Base-by-base conservation (phyloP, 2,329 filamentous ascomycete genomes). In the Pseudopithomyces chartarum region DNA sequence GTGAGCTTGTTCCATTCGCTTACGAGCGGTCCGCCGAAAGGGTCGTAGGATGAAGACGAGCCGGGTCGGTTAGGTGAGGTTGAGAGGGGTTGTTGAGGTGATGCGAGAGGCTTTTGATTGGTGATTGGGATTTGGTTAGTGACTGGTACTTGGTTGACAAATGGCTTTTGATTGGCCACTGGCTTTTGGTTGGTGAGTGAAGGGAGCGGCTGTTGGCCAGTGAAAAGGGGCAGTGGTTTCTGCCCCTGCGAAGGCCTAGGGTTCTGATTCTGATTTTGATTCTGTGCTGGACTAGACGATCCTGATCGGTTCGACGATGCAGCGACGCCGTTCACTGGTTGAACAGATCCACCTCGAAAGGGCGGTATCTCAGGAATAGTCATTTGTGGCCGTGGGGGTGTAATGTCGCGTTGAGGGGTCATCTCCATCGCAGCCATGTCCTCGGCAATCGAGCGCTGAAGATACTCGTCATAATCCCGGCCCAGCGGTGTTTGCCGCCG, bases 371-470 rank as follows among this genome's bases (percentile, higher is more conserved):
- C 71, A 6, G 68, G 68, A 39, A 76, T 66, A 6, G 61, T 61
- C 63, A 74, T 71, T 23, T 63, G 60, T 6, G 71, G 70, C 43
- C 72, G 65, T 26, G 75, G 75, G 29, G 70, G 73, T 15, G 68
- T 75, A 15, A 60, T 60, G 38, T 67, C 64, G 26, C 65, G 69
- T 45, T 70, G 67, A 17, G 65, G 68, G 43, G 66, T 66, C 12
- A 69, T 59, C 6, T 78, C 78, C 69, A 80, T 73, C 49, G 76
- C 76, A 22, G 73, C 76, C 52, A 74, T 67, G 51, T 75, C 71
- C 8, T 63, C 63, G 11, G 78, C 78, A 44, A 82, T 81, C 7
- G 75, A 77, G 45, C 79, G 77, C 62, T 82, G 80, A n/a, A 82
- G 64, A 54, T 79, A 81, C 34, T 81, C 79, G 53, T 82, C 79